These are phyloP conservation scores for Articulospora tetracladia DNA, from an alignment of 495 filamentous ascomycete species.

Conservation along the genomic window DNA sequence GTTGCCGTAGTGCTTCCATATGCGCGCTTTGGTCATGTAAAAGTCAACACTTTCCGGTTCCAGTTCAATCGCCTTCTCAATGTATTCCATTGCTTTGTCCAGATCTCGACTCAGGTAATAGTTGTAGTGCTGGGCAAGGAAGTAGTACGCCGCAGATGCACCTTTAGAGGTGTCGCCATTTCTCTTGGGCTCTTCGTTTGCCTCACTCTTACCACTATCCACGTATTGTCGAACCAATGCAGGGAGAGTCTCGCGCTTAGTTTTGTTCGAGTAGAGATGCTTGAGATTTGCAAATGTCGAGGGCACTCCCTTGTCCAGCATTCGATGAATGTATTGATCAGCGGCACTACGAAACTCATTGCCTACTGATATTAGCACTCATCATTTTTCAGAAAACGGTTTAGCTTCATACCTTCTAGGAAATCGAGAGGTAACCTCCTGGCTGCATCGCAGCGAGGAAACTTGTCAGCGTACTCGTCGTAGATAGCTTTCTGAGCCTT, in stretches of 20 bases:
- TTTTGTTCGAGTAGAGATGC: slow-evolving; percentile 71
- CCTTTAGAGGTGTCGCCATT: slow-evolving; percentile 61
- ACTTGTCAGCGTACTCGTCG: slow-evolving; percentile 74
- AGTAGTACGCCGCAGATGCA: slow-evolving; percentile 76
- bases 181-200: slow-evolving; percentile 45
- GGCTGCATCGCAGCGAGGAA: slow-evolving; percentile 79
- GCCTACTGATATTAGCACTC: slow-evolving; percentile 35
- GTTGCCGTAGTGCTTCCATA: slow-evolving; percentile 90
- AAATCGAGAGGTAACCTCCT: slow-evolving; percentile 87
- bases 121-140: slow-evolving; percentile 95
- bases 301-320: slow-evolving; percentile 94
- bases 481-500: slow-evolving; percentile 66
- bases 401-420: slow-evolving; percentile 55
- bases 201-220: slow-evolving; percentile 31
- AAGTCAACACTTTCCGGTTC: slow-evolving; percentile 82
- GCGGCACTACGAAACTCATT: slow-evolving; percentile 77
- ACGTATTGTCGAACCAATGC: slow-evolving; percentile 77
- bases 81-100: slow-evolving; percentile 71
- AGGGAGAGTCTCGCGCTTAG: slow-evolving; percentile 72
- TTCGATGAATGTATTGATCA: slow-evolving; percentile 74
- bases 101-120: slow-evolving; percentile 84
- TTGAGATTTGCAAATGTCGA: slow-evolving; percentile 97
- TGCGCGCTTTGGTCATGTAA: slow-evolving; percentile 90
- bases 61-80: slow-evolving; percentile 78
- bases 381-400: neutral